Conservation (phyloP, 345 rosid species). For the Populus tremula region DNA sequence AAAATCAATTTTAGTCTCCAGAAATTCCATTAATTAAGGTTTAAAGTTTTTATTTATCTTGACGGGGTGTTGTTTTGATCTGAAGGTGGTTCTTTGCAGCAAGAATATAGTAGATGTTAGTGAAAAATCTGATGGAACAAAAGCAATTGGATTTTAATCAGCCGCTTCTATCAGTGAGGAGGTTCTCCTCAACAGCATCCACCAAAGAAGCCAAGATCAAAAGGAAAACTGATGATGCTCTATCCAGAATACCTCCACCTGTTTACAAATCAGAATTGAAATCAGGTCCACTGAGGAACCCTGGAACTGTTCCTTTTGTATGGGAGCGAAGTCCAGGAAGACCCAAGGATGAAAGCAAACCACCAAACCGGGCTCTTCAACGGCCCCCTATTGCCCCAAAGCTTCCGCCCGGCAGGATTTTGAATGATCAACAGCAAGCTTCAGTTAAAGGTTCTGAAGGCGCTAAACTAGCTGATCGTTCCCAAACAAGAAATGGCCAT, state of each 20-base stretch:
- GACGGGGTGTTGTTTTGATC: slow-evolving; percentile 13
- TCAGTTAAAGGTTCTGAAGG: slow-evolving; percentile 25
- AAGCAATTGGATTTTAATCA: slow-evolving; percentile 74
- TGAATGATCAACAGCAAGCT: slow-evolving; percentile 28
- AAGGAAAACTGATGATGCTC: slow-evolving; percentile 40
- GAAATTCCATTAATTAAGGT: too few relatives aligned
- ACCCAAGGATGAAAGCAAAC: slow-evolving; percentile 58
- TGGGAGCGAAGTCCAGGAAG: slow-evolving; percentile 90
- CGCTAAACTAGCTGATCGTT: background rate
- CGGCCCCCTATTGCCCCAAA: slow-evolving; percentile 53
- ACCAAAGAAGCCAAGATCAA: slow-evolving; percentile 40
- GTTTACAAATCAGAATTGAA: slow-evolving; percentile 69
- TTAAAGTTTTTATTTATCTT: background rate
- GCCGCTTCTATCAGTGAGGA: slow-evolving; percentile 74
- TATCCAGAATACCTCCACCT: slow-evolving; percentile 49
- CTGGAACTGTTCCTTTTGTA: slow-evolving; percentile 85
- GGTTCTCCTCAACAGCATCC: slow-evolving; percentile 37
- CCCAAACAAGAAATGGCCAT: slow-evolving; percentile 10
- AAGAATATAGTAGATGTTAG: slow-evolving; percentile 24
- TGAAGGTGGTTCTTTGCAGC: slow-evolving; percentile 25
- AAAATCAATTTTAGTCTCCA: too few relatives aligned
- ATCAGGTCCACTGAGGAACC: slow-evolving; percentile 80
- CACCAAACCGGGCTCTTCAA: slow-evolving; percentile 18
- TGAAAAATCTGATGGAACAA: slow-evolving; percentile 64
- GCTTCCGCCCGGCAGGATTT: slow-evolving; percentile 80